Conservation (phyloP, 2,329 filamentous ascomycete species). For the Teratosphaeriaceae sp. region DNA sequence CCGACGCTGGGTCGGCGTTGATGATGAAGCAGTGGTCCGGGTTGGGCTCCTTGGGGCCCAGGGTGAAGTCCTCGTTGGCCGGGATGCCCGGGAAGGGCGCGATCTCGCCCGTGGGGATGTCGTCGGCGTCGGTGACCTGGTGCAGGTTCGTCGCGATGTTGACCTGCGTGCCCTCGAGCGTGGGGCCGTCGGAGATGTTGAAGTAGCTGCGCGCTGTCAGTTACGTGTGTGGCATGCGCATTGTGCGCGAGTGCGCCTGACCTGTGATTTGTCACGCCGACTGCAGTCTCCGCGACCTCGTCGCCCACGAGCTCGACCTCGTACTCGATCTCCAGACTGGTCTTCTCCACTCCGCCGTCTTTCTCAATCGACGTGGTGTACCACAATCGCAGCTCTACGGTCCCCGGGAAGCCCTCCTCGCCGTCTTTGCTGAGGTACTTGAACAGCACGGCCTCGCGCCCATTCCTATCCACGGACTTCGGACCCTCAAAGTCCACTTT, state of each 20-base stretch:
- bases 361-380: constrained; percentile 70
- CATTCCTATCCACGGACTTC: constrained; percentile 46
- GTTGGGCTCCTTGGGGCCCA: constrained; percentile 64
- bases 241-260: constrained; percentile 29
- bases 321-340: constrained; percentile 78
- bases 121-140: constrained; percentile 64
- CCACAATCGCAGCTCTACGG: constrained; percentile 67
- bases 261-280: constrained; percentile 97
- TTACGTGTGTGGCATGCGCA: not conserved
- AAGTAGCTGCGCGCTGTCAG: constrained; percentile 50
- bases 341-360: constrained; percentile 54
- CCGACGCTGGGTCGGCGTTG: constrained; percentile 51
- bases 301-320: constrained; percentile 71
- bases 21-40: constrained; percentile 90
- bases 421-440: constrained; percentile 63
- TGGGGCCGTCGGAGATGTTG: constrained; percentile 56
- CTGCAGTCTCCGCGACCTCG: constrained; percentile 76
- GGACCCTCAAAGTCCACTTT: constrained; percentile 73
- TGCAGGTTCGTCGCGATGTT: constrained; percentile 56
- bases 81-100: constrained; percentile 58
- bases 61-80: constrained; percentile 60
- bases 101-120: constrained; percentile 68
- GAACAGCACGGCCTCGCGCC: constrained; percentile 40
- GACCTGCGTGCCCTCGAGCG: constrained; percentile 56
- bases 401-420: constrained; percentile 86